Evolutionary conservation across 768 basidiomycete genomes (phyloP).

Genomic region (Suillus lakei): DNA sequence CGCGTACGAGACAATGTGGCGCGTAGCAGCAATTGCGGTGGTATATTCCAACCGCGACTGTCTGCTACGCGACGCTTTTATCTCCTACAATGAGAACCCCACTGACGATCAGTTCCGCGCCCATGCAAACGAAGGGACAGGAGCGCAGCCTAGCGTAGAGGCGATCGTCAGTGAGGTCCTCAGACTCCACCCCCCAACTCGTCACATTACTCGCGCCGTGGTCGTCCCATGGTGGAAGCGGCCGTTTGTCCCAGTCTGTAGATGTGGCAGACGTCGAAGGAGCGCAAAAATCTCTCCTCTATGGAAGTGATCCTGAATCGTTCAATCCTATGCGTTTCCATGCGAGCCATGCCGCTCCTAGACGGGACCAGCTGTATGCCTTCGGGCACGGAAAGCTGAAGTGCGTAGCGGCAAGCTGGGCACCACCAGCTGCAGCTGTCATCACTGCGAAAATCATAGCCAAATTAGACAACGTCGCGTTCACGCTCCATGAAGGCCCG

Average conservation of each 20-base stretch:
- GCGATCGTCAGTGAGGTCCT: slow-evolving; percentile 49
- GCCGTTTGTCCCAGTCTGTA: slow-evolving; percentile 8
- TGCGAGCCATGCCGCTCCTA: slow-evolving; percentile 17
- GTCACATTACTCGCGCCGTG: slow-evolving; percentile 44
- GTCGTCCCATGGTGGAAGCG: slow-evolving; percentile 12
- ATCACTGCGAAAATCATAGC: slow-evolving; percentile 45
- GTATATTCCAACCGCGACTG: slow-evolving; percentile 26
- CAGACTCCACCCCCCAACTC: slow-evolving; percentile 56
- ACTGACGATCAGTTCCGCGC: slow-evolving; percentile 33
- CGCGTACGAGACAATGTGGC: slow-evolving; percentile 61
- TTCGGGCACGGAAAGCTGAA: slow-evolving; percentile 50
- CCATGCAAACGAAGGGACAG: slow-evolving; percentile 1
- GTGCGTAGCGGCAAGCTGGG: slow-evolving; percentile 54
- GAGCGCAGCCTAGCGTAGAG: slow-evolving; percentile 36
- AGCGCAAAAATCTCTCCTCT: slow-evolving; percentile 38
- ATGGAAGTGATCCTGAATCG: slow-evolving; percentile 33
- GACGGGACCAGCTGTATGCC: slow-evolving; percentile 37
- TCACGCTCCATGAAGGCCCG: slow-evolving; percentile 32
- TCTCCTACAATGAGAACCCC: slow-evolving; percentile 35
- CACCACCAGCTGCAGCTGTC: slow-evolving; percentile 52
- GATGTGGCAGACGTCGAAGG: slow-evolving; percentile 29
- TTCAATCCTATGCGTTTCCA: slow-evolving; percentile 47
- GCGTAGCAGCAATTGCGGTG: slow-evolving; percentile 52
- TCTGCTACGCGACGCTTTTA: slow-evolving; percentile 28
- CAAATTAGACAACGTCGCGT: slow-evolving; percentile 24